A percentile compares a stretch with the other conserved stretches of the same genome.
These are phyloP conservation scores for Tinospora cordifolia DNA, from an alignment of 164 flowering plant species.

Conservation along the genomic window DNA sequence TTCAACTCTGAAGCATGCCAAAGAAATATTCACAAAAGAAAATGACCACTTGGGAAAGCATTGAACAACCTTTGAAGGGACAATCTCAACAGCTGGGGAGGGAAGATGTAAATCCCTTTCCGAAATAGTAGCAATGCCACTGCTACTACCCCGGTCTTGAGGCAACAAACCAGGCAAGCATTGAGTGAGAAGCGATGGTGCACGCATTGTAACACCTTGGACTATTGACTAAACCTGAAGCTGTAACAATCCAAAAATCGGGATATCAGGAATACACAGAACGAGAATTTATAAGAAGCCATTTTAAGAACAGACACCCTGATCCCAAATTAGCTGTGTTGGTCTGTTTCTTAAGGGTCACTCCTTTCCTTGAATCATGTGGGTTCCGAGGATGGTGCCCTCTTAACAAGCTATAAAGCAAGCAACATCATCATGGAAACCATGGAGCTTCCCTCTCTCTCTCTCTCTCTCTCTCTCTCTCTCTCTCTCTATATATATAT, in stretches of 20 bases:
- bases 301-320: neutral
- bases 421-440: neutral
- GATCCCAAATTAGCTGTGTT: conserved; percentile 2
- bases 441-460: neutral
- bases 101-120: conserved; percentile 58
- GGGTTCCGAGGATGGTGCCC: neutral
- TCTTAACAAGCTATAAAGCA: neutral
- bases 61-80: conserved; percentile 68
- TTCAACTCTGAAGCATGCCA: neutral
- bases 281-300: neutral
- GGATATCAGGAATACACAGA: neutral
- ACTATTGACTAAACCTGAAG: neutral
- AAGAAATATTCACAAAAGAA: neutral
- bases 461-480: no score
- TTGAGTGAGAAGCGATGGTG: conserved; percentile 67
- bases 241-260: conserved; percentile 1
- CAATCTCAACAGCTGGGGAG: conserved; percentile 84
- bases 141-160: conserved; percentile 47
- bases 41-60: neutral
- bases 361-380: neutral
- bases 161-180: conserved; percentile 72
- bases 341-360: neutral
- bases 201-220: conserved; percentile 42
- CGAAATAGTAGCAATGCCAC: conserved; percentile 31
- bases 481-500: no score